Evolutionary conservation across 768 basidiomycete genomes (phyloP), one percentile per base, ranked within the genome.

Genomic region (Saitozyma sp.): DNA sequence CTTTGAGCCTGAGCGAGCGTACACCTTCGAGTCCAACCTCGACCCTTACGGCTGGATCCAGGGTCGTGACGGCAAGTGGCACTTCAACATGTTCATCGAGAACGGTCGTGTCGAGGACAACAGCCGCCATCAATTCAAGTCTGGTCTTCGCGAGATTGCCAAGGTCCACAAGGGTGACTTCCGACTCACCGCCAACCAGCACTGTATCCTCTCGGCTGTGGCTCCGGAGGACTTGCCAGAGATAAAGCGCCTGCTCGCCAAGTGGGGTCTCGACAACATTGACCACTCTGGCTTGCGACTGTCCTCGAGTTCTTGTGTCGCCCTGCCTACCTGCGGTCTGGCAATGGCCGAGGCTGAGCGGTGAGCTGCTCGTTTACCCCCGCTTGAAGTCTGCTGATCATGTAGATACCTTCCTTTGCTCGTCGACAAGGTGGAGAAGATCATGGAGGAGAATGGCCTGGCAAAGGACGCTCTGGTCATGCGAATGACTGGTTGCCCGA

Each of bases 81-180:
- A 98, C 79, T 93, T 92, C 80, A 92, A 89, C 55, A 83, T 89
- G 79, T 98, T 93, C 80, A 89, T 99, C 78, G 96, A 99, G 82
- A 99, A 99, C 73, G 95, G 96, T 17, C 90, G 95, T 19, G 85
- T 99, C n/a, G 88, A 92, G 79, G 93, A 98, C 79, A 92, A 93
- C 78, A 39, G 69, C 10, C 88, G 92, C 11, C 85, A 86, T 57
- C 87, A 91, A 66, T 97, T 91, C 87, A 97, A 98, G 84, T 87
- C 89, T 6, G 94, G 90, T 41, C 82, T 99, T 59, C 84, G 87
- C 52, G 93, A 95, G 81, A 92, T 99, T 64, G 96, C 96, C 51
- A 88, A 89, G 81, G 82, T 92, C 7, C 93, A 95, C 85, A 92
- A 92, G 83, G 96, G 96, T 55, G 83, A 85, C 8, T 97, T 98